Evolutionary conservation across 192 early-diverging fungal genomes (phyloP), one percentile per base, ranked within the genome.

Genomic region (Coemansia sp.): DNA sequence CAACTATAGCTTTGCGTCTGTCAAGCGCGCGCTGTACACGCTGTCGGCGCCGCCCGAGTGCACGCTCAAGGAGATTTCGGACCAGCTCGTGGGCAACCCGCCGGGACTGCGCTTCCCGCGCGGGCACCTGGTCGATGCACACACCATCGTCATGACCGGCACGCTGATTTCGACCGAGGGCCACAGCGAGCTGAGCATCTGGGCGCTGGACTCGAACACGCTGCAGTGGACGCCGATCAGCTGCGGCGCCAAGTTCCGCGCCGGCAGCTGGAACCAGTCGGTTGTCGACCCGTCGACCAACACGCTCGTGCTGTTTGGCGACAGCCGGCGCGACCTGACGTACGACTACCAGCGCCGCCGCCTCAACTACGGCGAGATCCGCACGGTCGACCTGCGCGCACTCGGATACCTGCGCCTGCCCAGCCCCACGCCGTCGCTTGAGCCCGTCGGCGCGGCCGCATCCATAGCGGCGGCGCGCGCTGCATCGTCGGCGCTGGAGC

Each of bases 331-430:
- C 18, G 80, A 66, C 28, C 69, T 88, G 44, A 70, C 81, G 4
- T 85, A 88, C 38, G 88, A 91, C 58, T 91, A 91, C 50, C 81
- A 87, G 55, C 79, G 87, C 36, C 79, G 88, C 28, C 85, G 87
- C 48, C 80, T 85, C 40, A 91, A 91, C 60, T 91, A 88, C 67
- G 78, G 83, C 54, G 85, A 91, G 47, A 67, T 87, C 42, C 80
- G 85, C 18, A 76, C 85, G 8, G 78, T 91, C 4, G 81, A 87
- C 45, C 52, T 88, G 49, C 83, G 87, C 26, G 87, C 87, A 0
- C 86, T 91, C 59, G 88, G 88, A 15, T 77, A 59, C 32, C 5
- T 75, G 80, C 48, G 84, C 78, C 54, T 64, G 64, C 46, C 70
- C 55, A 40, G 36, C 14, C 24, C 45, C 13, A 41, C 42, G 47